Evolutionary conservation across 176 grass and related monocot genomes (phyloP).

Genomic region (Hsuehochloa calcarea): DNA sequence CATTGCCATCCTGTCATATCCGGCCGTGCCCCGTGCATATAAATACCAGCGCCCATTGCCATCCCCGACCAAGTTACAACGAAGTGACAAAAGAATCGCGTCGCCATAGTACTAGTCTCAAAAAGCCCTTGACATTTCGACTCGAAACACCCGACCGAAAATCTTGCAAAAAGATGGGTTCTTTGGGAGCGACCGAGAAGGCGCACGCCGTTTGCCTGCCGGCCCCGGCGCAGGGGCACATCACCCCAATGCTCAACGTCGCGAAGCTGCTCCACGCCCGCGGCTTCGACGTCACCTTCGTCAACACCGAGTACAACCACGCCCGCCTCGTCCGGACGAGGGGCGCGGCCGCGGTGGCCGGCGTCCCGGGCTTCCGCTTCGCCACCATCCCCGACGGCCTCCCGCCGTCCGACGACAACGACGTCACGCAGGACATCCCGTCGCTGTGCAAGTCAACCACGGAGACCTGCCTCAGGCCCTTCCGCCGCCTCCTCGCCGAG

Average conservation of each 20-base stretch:
- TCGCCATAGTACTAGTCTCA: background rate
- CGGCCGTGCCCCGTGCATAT: background rate
- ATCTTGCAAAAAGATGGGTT: conserved; percentile 16
- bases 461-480: conserved; percentile 50
- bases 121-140: background rate
- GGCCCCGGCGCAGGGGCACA: conserved; percentile 71
- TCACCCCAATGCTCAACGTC: conserved; percentile 73
- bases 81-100: background rate
- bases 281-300: conserved; percentile 74
- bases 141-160: no score
- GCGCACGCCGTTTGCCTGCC: conserved; percentile 73
- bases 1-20: background rate
- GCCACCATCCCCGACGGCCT: conserved; percentile 73
- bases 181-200: conserved; percentile 20
- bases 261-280: conserved; percentile 75
- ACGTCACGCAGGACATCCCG: conserved; percentile 76
- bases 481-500: conserved; percentile 45
- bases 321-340: conserved; percentile 46
- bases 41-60: background rate
- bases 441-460: conserved; percentile 52
- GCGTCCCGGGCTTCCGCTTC: conserved; percentile 53
- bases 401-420: conserved; percentile 36
- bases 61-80: background rate
- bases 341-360: conserved; percentile 33
- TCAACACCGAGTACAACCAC: conserved; percentile 75